These are phyloP conservation scores for Tricholoma terreum DNA, from an alignment of 768 basidiomycete genomes.

Conservation along the genomic window DNA sequence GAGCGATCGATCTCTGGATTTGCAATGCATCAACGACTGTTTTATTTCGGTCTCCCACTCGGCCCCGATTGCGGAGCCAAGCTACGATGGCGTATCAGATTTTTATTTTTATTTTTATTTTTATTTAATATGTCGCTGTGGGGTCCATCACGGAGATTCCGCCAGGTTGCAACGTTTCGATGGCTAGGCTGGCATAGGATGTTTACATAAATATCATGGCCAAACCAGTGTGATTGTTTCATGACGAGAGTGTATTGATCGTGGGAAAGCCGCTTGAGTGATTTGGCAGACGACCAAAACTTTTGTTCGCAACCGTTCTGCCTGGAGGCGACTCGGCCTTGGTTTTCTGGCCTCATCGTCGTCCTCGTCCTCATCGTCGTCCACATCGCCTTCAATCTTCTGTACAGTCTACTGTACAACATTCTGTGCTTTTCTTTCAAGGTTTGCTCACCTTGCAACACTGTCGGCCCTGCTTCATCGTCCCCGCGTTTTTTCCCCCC, in stretches of 20 bases:
- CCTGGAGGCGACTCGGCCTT: slow-evolving; percentile 8
- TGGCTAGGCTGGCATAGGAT: too few species aligned
- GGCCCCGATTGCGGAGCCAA: too few species aligned
- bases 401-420: not conserved
- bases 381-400: not conserved
- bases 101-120: too few species aligned
- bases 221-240: too few species aligned
- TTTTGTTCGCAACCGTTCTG: slow-evolving; percentile 7
- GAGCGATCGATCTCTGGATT: not conserved
- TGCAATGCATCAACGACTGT: too few species aligned
- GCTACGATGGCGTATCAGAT: too few species aligned
- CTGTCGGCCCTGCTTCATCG: slow-evolving; percentile 36
- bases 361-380: slow-evolving; percentile 1
- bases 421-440: slow-evolving; percentile 8
- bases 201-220: too few species aligned
- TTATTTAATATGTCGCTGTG: too few species aligned
- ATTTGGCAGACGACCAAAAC: slow-evolving; percentile 15
- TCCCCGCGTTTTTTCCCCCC: slow-evolving; percentile 22
- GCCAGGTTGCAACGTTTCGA: too few species aligned
- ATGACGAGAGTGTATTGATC: not conserved
- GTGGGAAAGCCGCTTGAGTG: slow-evolving; percentile 12
- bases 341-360: slow-evolving; percentile 10
- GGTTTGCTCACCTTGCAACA: slow-evolving; percentile 32
- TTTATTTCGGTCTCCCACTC: too few species aligned
- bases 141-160: too few species aligned